Percentiles rank a stretch among this genome's conserved stretches.
These are phyloP conservation scores for Kurtzmaniella natalensis DNA, from an alignment of 1,139 yeast genomes.

Conservation along the genomic window DNA sequence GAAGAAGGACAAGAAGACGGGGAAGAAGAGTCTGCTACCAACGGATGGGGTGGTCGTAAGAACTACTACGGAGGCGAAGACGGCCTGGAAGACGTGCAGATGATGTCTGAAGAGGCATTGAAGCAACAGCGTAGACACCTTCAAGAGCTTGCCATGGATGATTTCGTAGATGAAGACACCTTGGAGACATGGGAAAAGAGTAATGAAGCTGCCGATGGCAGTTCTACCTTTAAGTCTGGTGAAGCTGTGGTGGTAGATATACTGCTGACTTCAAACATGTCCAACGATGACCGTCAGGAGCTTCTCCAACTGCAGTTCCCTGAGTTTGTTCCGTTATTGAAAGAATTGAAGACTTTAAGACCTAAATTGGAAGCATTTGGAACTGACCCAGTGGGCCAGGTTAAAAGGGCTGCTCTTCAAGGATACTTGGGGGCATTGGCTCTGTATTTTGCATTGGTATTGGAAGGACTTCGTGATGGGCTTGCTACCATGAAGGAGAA, in stretches of 20 bases:
- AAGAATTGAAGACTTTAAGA: conserved; percentile 52
- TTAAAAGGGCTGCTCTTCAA: conserved; percentile 65
- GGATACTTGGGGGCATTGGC: conserved; percentile 73
- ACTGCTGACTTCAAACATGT: conserved; percentile 2
- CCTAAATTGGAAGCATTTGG: conserved; percentile 35
- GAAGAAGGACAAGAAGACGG: conserved; percentile 27
- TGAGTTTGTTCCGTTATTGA: conserved; percentile 73
- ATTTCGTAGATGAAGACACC: conserved; percentile 79
- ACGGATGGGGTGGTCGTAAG: conserved; percentile 78
- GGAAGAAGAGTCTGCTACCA: conserved; percentile 43
- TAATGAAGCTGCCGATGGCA: conserved; percentile 29
- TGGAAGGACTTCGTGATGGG: conserved; percentile 49
- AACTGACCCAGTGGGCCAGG: conserved; percentile 30
- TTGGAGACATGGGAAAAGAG: conserved; percentile 64
- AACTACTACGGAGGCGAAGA: conserved; percentile 75
- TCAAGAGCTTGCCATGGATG: conserved; percentile 75
- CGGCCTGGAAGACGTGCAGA: conserved; percentile 73
- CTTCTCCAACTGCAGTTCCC: conserved; percentile 65
- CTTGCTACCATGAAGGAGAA: conserved; percentile 73
- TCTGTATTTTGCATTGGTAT: conserved; percentile 70
- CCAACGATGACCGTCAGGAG: conserved; percentile 39
- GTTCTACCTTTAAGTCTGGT: conserved; percentile 15
- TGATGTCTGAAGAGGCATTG: conserved; percentile 83
- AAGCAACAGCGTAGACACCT: conserved; percentile 84
- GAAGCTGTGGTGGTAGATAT: conserved; percentile 13